Conservation (phyloP, 2,329 filamentous ascomycete species). For the Neopestalotiopsis sp. region DNA sequence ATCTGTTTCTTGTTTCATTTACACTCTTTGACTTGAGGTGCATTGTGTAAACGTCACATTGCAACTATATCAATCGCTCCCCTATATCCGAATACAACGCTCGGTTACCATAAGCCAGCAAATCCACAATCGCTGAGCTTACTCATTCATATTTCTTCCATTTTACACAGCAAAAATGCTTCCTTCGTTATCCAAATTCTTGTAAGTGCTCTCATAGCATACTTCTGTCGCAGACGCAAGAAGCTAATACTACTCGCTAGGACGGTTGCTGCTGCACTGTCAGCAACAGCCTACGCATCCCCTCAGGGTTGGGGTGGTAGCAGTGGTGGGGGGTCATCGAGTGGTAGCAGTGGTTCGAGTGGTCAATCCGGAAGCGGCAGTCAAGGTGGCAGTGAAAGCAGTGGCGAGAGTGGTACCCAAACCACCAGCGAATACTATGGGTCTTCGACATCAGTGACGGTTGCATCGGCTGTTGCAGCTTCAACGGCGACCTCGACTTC, state of each 20-base stretch:
- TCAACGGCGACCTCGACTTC: conserved; percentile 17
- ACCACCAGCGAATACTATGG: conserved; percentile 8
- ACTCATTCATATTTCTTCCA: background rate
- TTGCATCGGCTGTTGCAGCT: conserved; percentile 27
- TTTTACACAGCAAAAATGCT: conserved; percentile 28
- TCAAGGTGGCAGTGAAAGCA: conserved; percentile 16
- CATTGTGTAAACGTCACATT: too few relatives aligned
- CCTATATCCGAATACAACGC: background rate
- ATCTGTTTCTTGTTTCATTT: background rate
- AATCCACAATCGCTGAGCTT: background rate
- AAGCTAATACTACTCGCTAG: too few relatives aligned
- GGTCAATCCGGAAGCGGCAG: conserved; percentile 13
- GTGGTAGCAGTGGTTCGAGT: conserved; percentile 1
- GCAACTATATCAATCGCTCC: background rate
- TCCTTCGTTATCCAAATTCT: conserved; percentile 31
- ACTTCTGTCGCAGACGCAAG: too few relatives aligned
- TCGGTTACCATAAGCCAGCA: background rate
- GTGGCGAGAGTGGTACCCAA: background rate
- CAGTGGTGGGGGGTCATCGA: conserved; percentile 8
- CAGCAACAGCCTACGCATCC: conserved; percentile 25
- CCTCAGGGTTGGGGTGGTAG: conserved; percentile 24
- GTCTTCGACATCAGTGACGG: conserved; percentile 14
- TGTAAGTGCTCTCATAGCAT: conserved; percentile 7
- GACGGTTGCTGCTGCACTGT: conserved; percentile 29
- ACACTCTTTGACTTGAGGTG: too few relatives aligned